Base-by-base conservation (phyloP, 306 rosid species). In the Ormosia semicastrata region DNA sequence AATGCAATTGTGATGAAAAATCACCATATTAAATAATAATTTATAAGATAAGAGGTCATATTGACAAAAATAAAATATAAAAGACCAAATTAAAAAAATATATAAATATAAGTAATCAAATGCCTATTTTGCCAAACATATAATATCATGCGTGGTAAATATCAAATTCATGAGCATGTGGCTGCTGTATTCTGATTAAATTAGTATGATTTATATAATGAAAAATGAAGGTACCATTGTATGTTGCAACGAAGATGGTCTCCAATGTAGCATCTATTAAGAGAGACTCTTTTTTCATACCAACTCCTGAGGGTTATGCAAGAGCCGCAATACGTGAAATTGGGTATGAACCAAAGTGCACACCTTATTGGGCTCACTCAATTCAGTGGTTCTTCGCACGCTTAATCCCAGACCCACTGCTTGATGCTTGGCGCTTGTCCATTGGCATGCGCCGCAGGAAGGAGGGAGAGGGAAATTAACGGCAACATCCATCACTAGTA, bases 341-440 rank as follows among this genome's bases (percentile, higher is more conserved):
- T 46, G 98, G 98, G 0, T 71, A 82, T 3, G 87, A 86, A 71
- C 40, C 78, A 18, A 83, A 41, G 15, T 94, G 91, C 79, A 86
- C 89, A 2, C 98, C 97, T 17, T 91, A 85, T 46, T 94, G 98
- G 96, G 50, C 93, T 71, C 97, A 94, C 91, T 85, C 88, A 0
- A 33, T 94, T 13, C 94, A 89, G 14, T 89, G 97, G 90, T 68
- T 0, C 74, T 80, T 92, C 0, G 88, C 90, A 1, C 2, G 76
- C 44, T 78, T 85, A 7, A 44, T 85, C 49, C 94, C 97, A 0
- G 80, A 85, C 30, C 37, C 86, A 29, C 37, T 81, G 1, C 92
- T 94, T 5, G 91, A 94, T 66, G 54, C 85, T 24, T 92, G 98
- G 98, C 94, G 97, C n/a, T 49, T 92, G 3, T 74, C 89, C 57